Evolutionary conservation across 2,329 filamentous ascomycete species (phyloP).

Genomic region (Pseudonectria buxi): DNA sequence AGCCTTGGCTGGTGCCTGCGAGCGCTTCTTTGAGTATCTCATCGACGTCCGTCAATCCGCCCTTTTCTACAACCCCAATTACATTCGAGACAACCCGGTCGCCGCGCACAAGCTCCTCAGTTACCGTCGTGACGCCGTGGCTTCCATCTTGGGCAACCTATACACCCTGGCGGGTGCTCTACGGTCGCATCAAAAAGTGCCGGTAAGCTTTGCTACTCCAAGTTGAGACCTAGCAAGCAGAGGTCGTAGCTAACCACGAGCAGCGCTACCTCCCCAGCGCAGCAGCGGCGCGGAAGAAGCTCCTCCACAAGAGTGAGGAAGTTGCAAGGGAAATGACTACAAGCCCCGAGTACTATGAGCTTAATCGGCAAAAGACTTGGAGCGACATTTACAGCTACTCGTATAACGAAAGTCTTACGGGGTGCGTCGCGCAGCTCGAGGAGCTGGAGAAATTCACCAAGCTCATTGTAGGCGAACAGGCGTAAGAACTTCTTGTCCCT

Average conservation of each 20-base stretch:
- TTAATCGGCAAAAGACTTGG: conserved; percentile 39
- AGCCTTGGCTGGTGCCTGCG: conserved; percentile 47
- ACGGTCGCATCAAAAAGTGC: conserved; percentile 41
- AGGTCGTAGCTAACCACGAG: conserved; percentile 1
- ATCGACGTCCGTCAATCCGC: conserved; percentile 52
- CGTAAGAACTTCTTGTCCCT: conserved; percentile 22
- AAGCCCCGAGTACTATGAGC: conserved; percentile 12
- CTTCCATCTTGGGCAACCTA: conserved; percentile 49
- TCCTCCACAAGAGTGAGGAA: conserved; percentile 44
- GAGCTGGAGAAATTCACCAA: conserved; percentile 51
- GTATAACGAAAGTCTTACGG: conserved; percentile 46
- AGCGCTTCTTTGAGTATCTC: conserved; percentile 53
- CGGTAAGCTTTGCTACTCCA: conserved; percentile 27
- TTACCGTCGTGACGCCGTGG: conserved; percentile 50
- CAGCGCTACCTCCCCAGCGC: conserved; percentile 50
- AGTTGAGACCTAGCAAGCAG: neutral
- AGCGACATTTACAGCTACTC: conserved; percentile 51
- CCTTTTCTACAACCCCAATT: conserved; percentile 49
- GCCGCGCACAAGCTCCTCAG: conserved; percentile 42
- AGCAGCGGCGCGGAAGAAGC: conserved; percentile 43
- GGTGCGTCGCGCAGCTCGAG: conserved; percentile 48
- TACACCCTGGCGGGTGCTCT: conserved; percentile 52
- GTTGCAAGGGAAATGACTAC: conserved; percentile 33
- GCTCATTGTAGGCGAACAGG: conserved; percentile 50
- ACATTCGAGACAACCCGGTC: conserved; percentile 43